Conservation (phyloP, 345 rosid species). For the Cardiospermum halicacabum region DNA sequence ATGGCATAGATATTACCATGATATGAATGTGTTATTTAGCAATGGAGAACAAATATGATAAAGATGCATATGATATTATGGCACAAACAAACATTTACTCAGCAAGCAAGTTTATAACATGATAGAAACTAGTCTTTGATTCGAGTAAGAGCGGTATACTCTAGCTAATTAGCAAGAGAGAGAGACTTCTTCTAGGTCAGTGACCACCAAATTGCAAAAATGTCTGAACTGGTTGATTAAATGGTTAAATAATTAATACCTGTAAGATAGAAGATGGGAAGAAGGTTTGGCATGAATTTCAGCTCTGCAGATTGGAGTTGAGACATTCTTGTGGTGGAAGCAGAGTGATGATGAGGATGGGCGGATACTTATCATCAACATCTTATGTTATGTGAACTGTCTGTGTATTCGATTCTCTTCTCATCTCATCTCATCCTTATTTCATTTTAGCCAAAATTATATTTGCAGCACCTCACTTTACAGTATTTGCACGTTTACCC, state of each 20-base stretch:
- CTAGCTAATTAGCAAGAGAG: too few species aligned
- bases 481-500: too few species aligned
- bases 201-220: too few species aligned
- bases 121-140: neutral
- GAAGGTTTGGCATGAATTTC: conserved; percentile 32
- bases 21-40: conserved; percentile 15
- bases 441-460: too few species aligned
- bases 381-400: too few species aligned
- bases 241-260: too few species aligned
- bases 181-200: too few species aligned
- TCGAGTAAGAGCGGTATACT: too few species aligned
- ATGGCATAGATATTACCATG: conserved; percentile 14
- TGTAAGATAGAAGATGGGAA: conserved; percentile 26
- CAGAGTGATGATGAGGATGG: conserved; percentile 30
- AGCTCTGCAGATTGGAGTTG: conserved; percentile 35
- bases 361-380: conserved; percentile 69
- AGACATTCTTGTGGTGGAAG: conserved; percentile 22
- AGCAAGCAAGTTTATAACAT: neutral
- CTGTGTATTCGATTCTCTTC: too few species aligned
- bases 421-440: too few species aligned
- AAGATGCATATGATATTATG: neutral
- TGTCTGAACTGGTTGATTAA: too few species aligned
- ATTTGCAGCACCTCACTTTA: too few species aligned
- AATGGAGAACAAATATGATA: conserved; percentile 5
- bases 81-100: neutral